Base-by-base conservation (phyloP, 306 rosid genomes). In the Trifolium subterraneum region DNA sequence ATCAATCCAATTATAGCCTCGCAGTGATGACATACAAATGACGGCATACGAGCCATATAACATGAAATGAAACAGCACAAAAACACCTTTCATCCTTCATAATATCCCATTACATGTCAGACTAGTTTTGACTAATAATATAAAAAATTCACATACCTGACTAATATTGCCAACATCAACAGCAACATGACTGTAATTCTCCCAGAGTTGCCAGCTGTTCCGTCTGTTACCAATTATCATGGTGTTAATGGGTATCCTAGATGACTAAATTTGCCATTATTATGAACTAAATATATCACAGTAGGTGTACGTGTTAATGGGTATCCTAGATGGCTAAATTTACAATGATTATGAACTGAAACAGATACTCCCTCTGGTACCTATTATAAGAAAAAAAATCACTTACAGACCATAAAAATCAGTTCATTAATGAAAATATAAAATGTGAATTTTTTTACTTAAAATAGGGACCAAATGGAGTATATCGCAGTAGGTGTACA, bases 151-250 rank as follows among this genome's bases (percentile, higher is more conserved):
- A 11, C 35, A 60, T 71, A 87, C 98, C 98, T 91, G 98, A 77
- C 82, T 72, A 64, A 91, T 70, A 82, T 91, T 94, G 72, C 88
- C 91, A 52, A 88, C 80, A 50, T 94, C 98, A 59, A 91, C 77
- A 79, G 98, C 97, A 79, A 94, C 98, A 73, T 87, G 90, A 65
- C 91, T 77, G 82, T 76, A 91, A 80, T 88, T 94, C 86, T 94
- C 98, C 98, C 98, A 91, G 67, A 94, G 80, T 78, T 88, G 96
- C 97, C 94, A 94, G 86, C 95, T 90, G 81, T 83, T 84, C 74
- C 97, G 92, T 66, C 98, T 94, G 98, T 72, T 76, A 87, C 27
- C 75, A 84, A 82, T 65, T 63, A 54, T 71, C 56, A 29, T 71
- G 75, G 62, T 79, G 81, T 88, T 78, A 82, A 35, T 58, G 73